These are phyloP conservation scores for Byssothecium circinans DNA, from an alignment of 2,329 filamentous ascomycete species.

Conservation along the genomic window DNA sequence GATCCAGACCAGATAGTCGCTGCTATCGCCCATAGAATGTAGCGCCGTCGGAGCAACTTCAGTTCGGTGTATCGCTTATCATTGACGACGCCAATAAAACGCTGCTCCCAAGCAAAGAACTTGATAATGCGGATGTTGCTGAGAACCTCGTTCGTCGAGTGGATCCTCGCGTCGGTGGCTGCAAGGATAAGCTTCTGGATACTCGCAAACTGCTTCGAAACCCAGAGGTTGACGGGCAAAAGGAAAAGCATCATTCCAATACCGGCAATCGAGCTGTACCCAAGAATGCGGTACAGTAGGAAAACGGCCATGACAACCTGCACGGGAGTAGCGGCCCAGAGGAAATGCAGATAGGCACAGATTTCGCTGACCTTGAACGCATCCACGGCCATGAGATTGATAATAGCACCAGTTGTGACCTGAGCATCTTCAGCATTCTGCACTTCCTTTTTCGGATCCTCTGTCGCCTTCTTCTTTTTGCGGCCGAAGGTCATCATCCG, in stretches of 20 bases:
- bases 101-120: constrained; percentile 97
- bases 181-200: constrained; percentile 90
- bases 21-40: constrained; percentile 87
- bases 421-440: constrained; percentile 60
- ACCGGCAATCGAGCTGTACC: constrained; percentile 89
- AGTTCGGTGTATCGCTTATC: constrained; percentile 84
- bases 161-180: constrained; percentile 92
- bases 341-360: constrained; percentile 90
- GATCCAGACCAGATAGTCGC: constrained; percentile 97
- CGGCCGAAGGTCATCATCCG: constrained; percentile 60
- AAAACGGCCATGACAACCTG: constrained; percentile 80
- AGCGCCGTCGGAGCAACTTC: constrained; percentile 74
- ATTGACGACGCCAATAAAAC: constrained; percentile 82
- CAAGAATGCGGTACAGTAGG: constrained; percentile 86
- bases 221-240: constrained; percentile 84
- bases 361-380: constrained; percentile 98
- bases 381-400: constrained; percentile 99
- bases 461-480: constrained; percentile 54
- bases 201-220: constrained; percentile 80
- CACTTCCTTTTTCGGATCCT: constrained; percentile 44
- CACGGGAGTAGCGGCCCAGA: constrained; percentile 89
- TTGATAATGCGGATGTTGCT: constrained; percentile 99
- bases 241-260: constrained; percentile 88
- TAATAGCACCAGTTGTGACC: constrained; percentile 95
- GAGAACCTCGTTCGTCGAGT: constrained; percentile 93